Evolutionary conservation across 495 filamentous ascomycete species (phyloP).

Genomic region (Aspergillus hancockii): DNA sequence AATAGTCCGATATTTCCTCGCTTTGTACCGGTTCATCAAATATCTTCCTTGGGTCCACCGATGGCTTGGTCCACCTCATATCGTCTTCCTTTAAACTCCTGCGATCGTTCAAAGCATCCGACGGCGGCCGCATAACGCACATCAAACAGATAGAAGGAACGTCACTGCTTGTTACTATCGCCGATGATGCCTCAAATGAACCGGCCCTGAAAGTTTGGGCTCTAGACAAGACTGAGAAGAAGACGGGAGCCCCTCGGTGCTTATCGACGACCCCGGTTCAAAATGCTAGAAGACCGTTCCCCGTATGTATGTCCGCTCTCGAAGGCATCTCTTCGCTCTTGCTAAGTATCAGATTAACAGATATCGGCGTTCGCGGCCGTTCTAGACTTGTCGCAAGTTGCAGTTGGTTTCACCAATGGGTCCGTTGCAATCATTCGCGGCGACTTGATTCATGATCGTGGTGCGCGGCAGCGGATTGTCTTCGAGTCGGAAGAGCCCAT

Average conservation of each 20-base stretch:
- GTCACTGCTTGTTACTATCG: conserved; percentile 80
- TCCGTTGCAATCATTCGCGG: conserved; percentile 91
- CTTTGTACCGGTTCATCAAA: conserved; percentile 87
- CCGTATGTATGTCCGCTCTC: conserved; percentile 48
- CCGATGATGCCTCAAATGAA: conserved; percentile 83
- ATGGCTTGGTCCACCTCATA: conserved; percentile 84
- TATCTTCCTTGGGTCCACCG: conserved; percentile 81
- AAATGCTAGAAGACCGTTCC: conserved; percentile 91
- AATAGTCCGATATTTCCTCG: conserved; percentile 62
- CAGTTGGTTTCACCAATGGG: conserved; percentile 93
- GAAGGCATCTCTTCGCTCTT: not conserved
- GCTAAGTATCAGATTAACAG: conserved; percentile 38
- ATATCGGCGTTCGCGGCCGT: conserved; percentile 87
- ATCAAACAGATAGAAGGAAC: conserved; percentile 93
- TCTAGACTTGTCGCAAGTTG: conserved; percentile 85
- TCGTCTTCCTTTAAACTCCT: conserved; percentile 84
- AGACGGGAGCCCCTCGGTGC: conserved; percentile 84
- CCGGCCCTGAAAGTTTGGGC: conserved; percentile 95
- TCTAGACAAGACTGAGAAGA: conserved; percentile 90
- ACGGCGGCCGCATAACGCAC: conserved; percentile 79
- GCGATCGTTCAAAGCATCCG: conserved; percentile 82
- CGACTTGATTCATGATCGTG: conserved; percentile 92
- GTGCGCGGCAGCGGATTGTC: conserved; percentile 92
- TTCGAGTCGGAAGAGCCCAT: conserved; percentile 97
- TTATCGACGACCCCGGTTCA: conserved; percentile 81